phyloP scores from a whole-genome alignment of 192 early-diverging fungal genomes.

The Backusella liffmaniae region DNA sequence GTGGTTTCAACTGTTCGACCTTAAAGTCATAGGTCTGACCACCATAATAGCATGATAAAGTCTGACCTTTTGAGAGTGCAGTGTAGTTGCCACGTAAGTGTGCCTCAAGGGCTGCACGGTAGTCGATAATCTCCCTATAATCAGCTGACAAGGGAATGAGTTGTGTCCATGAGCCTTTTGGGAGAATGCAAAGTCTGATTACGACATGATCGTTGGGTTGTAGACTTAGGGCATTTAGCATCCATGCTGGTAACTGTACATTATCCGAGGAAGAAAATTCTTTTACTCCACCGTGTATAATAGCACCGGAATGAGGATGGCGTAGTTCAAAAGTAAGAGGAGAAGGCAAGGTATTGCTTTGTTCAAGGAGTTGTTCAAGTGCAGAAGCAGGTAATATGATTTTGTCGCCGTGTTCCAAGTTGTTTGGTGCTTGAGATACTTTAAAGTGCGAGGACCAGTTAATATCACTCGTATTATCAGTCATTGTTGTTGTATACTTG shows the following conservation, averaged over 20 bases:
- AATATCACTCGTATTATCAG: not conserved
- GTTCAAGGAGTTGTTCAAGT: conserved; percentile 48
- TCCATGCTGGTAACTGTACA: conserved; percentile 55
- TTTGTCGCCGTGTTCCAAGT: conserved; percentile 50
- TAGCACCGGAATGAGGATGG: conserved; percentile 40
- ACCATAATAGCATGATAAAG: conserved; percentile 53
- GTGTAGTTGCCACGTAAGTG: conserved; percentile 65
- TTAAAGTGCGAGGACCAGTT: conserved; percentile 20
- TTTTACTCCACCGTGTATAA: conserved; percentile 65
- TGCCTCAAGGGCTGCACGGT: conserved; percentile 63
- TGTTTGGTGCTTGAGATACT: conserved; percentile 16
- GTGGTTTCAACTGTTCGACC: conserved; percentile 68
- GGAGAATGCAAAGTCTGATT: conserved; percentile 54
- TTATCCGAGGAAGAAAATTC: conserved; percentile 67
- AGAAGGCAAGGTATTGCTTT: conserved; percentile 44
- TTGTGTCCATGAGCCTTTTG: conserved; percentile 65
- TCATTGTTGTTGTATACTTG: not conserved
- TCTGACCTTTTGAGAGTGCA: conserved; percentile 67
- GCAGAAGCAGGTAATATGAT: conserved; percentile 50
- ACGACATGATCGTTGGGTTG: conserved; percentile 44
- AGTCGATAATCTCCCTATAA: conserved; percentile 57
- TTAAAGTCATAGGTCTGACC: conserved; percentile 49
- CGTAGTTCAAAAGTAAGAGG: conserved; percentile 61
- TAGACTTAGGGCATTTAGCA: conserved; percentile 43
- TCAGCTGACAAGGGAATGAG: conserved; percentile 55